Percentiles rank a stretch among this genome's conserved stretches.
Evolutionary conservation across 2,329 filamentous ascomycete species (phyloP).

Genomic region (Pseudogymnoascus sp.): DNA sequence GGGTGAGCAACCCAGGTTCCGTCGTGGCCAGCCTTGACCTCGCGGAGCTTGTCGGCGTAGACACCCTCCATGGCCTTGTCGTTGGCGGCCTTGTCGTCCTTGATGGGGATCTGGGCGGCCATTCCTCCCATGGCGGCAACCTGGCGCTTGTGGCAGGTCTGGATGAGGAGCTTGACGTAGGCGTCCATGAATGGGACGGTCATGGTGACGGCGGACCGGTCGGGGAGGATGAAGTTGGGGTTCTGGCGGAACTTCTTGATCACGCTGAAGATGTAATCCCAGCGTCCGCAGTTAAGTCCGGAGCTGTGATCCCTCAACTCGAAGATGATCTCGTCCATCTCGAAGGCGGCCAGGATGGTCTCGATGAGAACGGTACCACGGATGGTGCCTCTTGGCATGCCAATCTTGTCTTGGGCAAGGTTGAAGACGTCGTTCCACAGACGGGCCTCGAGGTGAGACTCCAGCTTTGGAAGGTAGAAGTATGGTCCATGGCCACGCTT

Average conservation of each 20-base stretch:
- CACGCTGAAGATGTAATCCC: slow-evolving; percentile 99
- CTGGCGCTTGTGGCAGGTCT: slow-evolving; percentile 92
- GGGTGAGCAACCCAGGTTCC: slow-evolving; percentile 97
- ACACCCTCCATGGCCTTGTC: slow-evolving; percentile 91
- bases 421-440: slow-evolving; percentile 99
- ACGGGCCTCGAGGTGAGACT: slow-evolving; percentile 91
- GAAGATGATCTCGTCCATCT: slow-evolving; percentile 99
- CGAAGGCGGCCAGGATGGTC: slow-evolving; percentile 94
- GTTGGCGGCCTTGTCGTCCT: slow-evolving; percentile 85
- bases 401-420: slow-evolving; percentile 85
- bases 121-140: slow-evolving; percentile 99
- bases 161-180: slow-evolving; percentile 94
- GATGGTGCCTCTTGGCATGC: slow-evolving; percentile 84
- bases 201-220: slow-evolving; percentile 90
- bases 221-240: slow-evolving; percentile 84
- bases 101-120: slow-evolving; percentile 98
- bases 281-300: slow-evolving; percentile 94
- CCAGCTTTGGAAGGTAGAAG: slow-evolving; percentile 98
- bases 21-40: slow-evolving; percentile 91
- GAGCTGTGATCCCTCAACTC: slow-evolving; percentile 95
- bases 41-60: slow-evolving; percentile 89
- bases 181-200: slow-evolving; percentile 97
- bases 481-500: slow-evolving; percentile 83
- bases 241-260: slow-evolving; percentile 99
- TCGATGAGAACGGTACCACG: slow-evolving; percentile 94